Conservation (phyloP, 108 stramenopile species). For the Skeletonema menzelii region DNA sequence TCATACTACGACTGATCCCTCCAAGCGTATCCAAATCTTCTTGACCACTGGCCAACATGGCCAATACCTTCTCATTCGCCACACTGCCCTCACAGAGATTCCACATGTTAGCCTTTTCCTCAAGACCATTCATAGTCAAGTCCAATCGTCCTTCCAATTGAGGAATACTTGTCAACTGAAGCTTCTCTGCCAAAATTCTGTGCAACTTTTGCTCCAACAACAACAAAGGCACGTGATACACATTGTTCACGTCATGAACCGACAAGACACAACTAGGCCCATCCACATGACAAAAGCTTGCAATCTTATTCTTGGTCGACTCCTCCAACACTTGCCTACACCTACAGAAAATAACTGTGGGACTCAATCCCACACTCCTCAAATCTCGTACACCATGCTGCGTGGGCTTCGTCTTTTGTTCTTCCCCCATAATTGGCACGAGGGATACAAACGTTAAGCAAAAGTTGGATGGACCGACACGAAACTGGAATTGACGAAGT, state of each 20-base stretch:
- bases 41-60: constrained; percentile 12
- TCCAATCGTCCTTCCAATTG: constrained; percentile 38
- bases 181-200: constrained; percentile 52
- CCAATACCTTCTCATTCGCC: constrained; percentile 33
- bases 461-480: constrained; percentile 94
- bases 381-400: constrained; percentile 99
- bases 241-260: constrained; percentile 98
- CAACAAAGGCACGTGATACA: constrained; percentile 97
- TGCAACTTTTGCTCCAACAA: constrained; percentile 92
- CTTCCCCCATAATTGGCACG: constrained; percentile 96
- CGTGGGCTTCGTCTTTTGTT: constrained; percentile 99
- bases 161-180: constrained; percentile 33
- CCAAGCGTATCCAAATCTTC: constrained; percentile 18
- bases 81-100: constrained; percentile 44
- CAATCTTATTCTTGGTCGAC: constrained; percentile 91
- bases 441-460: constrained; percentile 95
- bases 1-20: constrained; percentile 58
- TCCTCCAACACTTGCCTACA: constrained; percentile 77
- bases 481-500: constrained; percentile 97
- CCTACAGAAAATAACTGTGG: constrained; percentile 96
- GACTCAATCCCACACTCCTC: constrained; percentile 89
- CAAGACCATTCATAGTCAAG: constrained; percentile 65
- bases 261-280: constrained; percentile 82
- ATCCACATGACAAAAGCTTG: constrained; percentile 94
- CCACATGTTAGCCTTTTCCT: constrained; percentile 53